These are phyloP conservation scores for Larix sibirica DNA, from an alignment of 83 land plant genomes.

Conservation along the genomic window DNA sequence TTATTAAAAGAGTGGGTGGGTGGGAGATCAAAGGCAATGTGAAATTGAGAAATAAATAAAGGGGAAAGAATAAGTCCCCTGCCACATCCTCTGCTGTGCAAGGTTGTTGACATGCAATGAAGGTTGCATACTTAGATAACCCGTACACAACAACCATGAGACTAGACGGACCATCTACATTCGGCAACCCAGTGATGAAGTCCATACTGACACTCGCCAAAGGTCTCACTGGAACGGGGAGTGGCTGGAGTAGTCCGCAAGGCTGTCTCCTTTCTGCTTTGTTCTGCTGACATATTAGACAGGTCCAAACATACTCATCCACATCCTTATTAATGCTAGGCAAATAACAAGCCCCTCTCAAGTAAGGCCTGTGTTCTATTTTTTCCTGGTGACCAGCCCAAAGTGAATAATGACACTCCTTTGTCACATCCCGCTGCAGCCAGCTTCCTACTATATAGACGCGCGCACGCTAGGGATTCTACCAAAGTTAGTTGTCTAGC, in stretches of 20 bases:
- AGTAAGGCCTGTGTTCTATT: neutral
- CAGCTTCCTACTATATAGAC: no score
- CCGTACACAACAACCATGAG: conserved; percentile 6
- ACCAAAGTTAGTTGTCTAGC: no score
- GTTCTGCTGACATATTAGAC: conserved; percentile 31
- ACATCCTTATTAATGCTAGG: conserved; percentile 22
- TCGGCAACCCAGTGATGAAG: conserved; percentile 11
- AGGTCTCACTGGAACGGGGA: conserved; percentile 19
- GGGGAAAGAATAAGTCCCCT: conserved; percentile 8
- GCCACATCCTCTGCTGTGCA: conserved; percentile 14
- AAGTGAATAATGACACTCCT: no score
- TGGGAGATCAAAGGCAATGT: no score
- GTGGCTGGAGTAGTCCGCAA: conserved; percentile 18
- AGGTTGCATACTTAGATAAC: conserved; percentile 10
- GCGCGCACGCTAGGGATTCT: no score
- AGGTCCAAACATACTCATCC: conserved; percentile 15
- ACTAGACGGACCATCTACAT: neutral
- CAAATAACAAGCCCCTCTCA: conserved; percentile 21
- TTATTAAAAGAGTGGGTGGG: no score
- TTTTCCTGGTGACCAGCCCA: no score
- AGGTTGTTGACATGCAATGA: neutral
- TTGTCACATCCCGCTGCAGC: no score
- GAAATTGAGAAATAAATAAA: no score
- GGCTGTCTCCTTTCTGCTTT: neutral
- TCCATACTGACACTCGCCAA: conserved; percentile 12